These are phyloP conservation scores for Salicornia ramosissima DNA, from an alignment of 148 eudicot genomes.

Conservation along the genomic window DNA sequence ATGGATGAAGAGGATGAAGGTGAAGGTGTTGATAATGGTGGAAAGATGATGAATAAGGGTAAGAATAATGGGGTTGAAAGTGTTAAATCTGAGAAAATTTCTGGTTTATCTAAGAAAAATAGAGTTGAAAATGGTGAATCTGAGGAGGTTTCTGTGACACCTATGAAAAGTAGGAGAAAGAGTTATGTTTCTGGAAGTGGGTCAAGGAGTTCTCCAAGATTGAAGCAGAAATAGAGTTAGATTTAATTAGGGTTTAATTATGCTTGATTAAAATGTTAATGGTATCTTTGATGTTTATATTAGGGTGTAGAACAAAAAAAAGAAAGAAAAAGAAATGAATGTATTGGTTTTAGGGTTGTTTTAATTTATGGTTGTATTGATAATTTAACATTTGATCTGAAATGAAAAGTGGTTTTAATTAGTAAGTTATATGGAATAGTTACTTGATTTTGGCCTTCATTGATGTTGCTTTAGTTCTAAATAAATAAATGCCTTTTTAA, in stretches of 20 bases:
- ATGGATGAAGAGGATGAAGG: constrained; percentile 24
- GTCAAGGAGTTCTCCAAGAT: constrained; percentile 42
- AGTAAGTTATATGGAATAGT: too few relatives aligned
- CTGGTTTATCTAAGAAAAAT: background rate
- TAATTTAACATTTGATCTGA: too few relatives aligned
- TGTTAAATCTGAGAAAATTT: background rate
- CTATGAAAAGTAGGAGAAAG: constrained; percentile 6
- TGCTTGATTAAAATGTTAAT: too few relatives aligned
- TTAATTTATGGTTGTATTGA: too few relatives aligned
- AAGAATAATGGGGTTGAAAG: background rate
- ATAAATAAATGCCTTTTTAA: too few relatives aligned
- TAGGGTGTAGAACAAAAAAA: background rate
- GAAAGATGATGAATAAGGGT: background rate
- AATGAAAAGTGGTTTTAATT: too few relatives aligned
- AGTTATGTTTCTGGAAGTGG: constrained; percentile 10
- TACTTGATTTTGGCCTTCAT: too few relatives aligned
- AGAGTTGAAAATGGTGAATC: background rate
- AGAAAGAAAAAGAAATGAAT: too few relatives aligned
- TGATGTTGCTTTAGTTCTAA: too few relatives aligned
- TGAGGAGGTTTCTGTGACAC: background rate
- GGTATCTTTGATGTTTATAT: background rate
- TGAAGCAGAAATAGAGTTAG: constrained; percentile 20
- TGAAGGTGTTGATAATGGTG: background rate
- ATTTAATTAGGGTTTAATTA: background rate
- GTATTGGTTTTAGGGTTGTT: too few relatives aligned